These are phyloP conservation scores for Posidonia oceanica DNA, from an alignment of 116 monocot genomes.

Conservation along the genomic window DNA sequence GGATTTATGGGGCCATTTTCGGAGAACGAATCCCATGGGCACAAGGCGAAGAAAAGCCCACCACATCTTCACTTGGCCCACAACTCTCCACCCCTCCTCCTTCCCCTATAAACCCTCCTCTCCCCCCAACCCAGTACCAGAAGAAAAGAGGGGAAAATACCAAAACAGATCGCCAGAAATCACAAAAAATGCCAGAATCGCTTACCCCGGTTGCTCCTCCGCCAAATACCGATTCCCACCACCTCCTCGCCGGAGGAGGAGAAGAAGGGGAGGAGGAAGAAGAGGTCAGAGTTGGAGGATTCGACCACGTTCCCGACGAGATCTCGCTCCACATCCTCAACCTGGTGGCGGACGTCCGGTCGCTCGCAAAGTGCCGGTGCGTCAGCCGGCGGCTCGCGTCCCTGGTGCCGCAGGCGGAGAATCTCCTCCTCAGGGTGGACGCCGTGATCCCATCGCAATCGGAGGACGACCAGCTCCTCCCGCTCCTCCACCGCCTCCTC, in stretches of 20 bases:
- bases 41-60: background rate
- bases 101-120: background rate
- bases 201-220: too few species aligned
- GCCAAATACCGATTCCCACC: too few species aligned
- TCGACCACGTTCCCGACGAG: constrained; percentile 14
- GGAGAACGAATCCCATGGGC: too few species aligned
- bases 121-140: too few species aligned
- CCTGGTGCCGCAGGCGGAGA: constrained; percentile 5
- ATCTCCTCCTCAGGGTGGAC: constrained; percentile 4
- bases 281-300: background rate
- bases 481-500: constrained; percentile 10
- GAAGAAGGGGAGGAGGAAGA: too few species aligned
- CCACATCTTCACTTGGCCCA: background rate
- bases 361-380: constrained; percentile 17
- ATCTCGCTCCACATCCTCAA: constrained; percentile 15
- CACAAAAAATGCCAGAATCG: too few species aligned
- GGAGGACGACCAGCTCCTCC: background rate
- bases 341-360: constrained; percentile 13
- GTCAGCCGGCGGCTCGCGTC: constrained; percentile 12
- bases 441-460: background rate
- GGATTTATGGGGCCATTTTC: too few species aligned
- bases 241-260: too few species aligned
- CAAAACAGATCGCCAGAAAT: too few species aligned
- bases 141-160: too few species aligned
- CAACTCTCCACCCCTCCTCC: background rate